Conservation (phyloP, 345 rosid species). For the Diplotaxis tenuifolia region DNA sequence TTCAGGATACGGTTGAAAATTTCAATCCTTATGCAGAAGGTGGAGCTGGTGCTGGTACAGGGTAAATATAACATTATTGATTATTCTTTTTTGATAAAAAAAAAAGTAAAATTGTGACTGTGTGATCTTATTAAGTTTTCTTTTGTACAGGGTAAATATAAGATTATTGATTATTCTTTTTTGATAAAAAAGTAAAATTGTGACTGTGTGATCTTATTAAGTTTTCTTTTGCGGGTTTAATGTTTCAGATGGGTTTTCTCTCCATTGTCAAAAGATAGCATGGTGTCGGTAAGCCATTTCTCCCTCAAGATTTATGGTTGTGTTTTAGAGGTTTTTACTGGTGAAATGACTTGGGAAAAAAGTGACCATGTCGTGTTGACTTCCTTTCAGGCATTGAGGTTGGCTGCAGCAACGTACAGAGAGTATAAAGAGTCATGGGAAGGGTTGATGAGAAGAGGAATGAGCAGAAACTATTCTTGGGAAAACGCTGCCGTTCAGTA, state of each 20-base stretch:
- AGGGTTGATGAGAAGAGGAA: slow-evolving; percentile 78
- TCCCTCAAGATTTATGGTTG: background rate
- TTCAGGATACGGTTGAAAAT: slow-evolving; percentile 84
- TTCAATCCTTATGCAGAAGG: slow-evolving; percentile 71
- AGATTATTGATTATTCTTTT: background rate
- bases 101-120: background rate
- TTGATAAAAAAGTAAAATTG: background rate
- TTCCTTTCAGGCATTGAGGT: slow-evolving; percentile 58
- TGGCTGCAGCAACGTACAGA: slow-evolving; percentile 65
- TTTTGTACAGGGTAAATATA: slow-evolving; percentile 82
- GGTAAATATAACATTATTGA: slow-evolving; percentile 51
- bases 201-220: slow-evolving; percentile 9
- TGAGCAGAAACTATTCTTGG: slow-evolving; percentile 72
- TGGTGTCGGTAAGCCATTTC: slow-evolving; percentile 60
- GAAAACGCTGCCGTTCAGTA: slow-evolving; percentile 82
- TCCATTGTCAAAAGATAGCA: slow-evolving; percentile 72
- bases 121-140: slow-evolving; percentile 16
- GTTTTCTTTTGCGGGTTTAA: background rate
- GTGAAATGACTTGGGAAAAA: background rate
- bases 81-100: background rate
- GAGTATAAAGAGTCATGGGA: slow-evolving; percentile 73
- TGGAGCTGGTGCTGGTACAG: slow-evolving; percentile 76
- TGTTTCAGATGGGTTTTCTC: slow-evolving; percentile 80
- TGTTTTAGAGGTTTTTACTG: background rate
- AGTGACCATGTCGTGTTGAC: background rate